Evolutionary conservation across 768 basidiomycete species (phyloP).

Genomic region (Termitomyces sp.): DNA sequence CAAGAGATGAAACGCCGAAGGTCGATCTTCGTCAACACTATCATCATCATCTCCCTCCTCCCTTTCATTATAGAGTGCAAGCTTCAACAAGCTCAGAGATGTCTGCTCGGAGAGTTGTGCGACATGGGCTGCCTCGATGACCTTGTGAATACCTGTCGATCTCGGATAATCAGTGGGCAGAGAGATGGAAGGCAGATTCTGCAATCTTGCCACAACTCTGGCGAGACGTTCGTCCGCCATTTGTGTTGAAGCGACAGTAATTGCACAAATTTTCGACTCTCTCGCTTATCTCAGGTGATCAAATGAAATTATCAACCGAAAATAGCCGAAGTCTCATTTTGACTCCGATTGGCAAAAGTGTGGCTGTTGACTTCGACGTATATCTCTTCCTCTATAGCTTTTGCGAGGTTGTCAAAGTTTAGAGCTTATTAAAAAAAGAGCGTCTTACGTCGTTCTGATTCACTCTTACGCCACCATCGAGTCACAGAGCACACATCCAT

Average conservation of each 20-base stretch:
- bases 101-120: conserved; percentile 72
- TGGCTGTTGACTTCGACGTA: neutral
- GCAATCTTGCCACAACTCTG: conserved; percentile 62
- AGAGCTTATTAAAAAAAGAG: no score
- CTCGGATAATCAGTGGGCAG: conserved; percentile 96
- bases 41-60: conserved; percentile 49
- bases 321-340: neutral
- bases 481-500: no score
- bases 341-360: neutral
- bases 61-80: conserved; percentile 69
- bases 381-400: no score
- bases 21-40: conserved; percentile 35
- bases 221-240: conserved; percentile 47
- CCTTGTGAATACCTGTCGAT: conserved; percentile 63
- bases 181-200: conserved; percentile 83
- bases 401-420: no score
- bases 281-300: neutral
- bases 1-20: conserved; percentile 89
- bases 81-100: conserved; percentile 75
- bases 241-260: neutral
- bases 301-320: neutral
- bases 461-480: no score
- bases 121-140: conserved; percentile 81
- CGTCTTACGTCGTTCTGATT: no score
- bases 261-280: neutral